A percentile compares a stretch with the other conserved stretches of the same genome.
phyloP scores from a whole-genome alignment of 164 flowering plant species.

The Vitis amurensis region DNA sequence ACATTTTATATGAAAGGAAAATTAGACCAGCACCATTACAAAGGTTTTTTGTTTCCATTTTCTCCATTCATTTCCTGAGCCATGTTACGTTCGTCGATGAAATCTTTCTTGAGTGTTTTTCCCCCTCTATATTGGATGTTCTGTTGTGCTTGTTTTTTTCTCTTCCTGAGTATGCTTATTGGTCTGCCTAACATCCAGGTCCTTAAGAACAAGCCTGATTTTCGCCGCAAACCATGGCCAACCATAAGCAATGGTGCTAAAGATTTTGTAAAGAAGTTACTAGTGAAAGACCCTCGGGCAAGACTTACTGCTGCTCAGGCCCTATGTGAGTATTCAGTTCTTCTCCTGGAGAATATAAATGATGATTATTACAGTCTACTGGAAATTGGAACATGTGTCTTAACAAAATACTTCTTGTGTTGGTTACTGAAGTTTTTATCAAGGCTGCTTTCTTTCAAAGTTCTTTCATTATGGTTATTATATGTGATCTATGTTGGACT shows the following conservation, averaged over 20 bases:
- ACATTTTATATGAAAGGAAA: no score
- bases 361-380: neutral
- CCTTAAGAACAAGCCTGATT: slow-evolving; percentile 88
- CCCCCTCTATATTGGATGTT: neutral
- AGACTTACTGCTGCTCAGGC: slow-evolving; percentile 99
- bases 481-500: neutral
- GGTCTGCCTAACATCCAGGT: slow-evolving; percentile 47
- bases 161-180: neutral
- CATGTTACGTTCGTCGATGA: no score
- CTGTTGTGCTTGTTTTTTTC: no score
- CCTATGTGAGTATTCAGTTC: slow-evolving; percentile 59
- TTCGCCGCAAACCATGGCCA: slow-evolving; percentile 97
- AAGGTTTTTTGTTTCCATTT: no score
- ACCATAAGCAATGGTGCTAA: slow-evolving; percentile 81
- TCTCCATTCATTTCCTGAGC: no score
- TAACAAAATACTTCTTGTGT: neutral
- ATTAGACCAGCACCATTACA: no score
- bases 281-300: slow-evolving; percentile 92
- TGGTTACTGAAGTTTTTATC: neutral
- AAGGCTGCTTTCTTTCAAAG: neutral
- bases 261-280: slow-evolving; percentile 89
- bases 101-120: no score
- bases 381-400: neutral
- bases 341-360: neutral
- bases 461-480: neutral